Base-by-base conservation (phyloP, 2,329 filamentous ascomycete genomes). In the Cryphonectria naterciae region DNA sequence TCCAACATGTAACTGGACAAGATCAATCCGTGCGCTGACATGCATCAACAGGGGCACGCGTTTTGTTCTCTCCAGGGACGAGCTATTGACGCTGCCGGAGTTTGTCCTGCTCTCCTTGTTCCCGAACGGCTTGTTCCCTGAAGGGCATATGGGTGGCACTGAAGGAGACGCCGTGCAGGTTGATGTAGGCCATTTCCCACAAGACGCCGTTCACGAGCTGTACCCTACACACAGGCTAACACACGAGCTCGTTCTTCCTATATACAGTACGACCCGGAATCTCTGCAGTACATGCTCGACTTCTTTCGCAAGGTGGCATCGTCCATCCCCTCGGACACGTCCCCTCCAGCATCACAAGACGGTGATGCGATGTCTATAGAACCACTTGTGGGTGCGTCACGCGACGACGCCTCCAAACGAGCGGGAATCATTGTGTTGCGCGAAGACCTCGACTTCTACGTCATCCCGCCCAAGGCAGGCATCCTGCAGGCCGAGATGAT, bases 21-120 rank as follows among this genome's bases (percentile, higher is more conserved):
- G 62, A n/a, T 62, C 56, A 25, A 17, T 56, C 6, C n/a, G 69
- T 25, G 35, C 54, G 37, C 54, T 58, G 64, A 72, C 43, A 56
- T 63, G 25, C 17, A 56, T 63, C 64, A 60, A 65, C 77, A 98
- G 96, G 82, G 96, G 95, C 75, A 96, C 92, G 70, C 91, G 93
- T 75, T 99, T 99, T 81, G 95, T 95, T 25, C 89, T 99, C 65
- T 98, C 95, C 19, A 88, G 96, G 79, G 96, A 99, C 79, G 96
- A 99, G 82, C 88, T 99, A 67, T 85, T 99, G 74, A 99, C 96
- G 13, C 87, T 99, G 65, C 96, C 96, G 68, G 96, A 99, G 84
- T 99, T 99, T 78, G 96, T 99, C 62, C 88, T 99, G 61, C 86
- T 99, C 56, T 99, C 96, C n/a, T 87, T 99, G 56, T 99, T 99